Evolutionary conservation across 441 rosid genomes (phyloP), one percentile per base, ranked within the genome.

Genomic region (Adansonia gregorii): DNA sequence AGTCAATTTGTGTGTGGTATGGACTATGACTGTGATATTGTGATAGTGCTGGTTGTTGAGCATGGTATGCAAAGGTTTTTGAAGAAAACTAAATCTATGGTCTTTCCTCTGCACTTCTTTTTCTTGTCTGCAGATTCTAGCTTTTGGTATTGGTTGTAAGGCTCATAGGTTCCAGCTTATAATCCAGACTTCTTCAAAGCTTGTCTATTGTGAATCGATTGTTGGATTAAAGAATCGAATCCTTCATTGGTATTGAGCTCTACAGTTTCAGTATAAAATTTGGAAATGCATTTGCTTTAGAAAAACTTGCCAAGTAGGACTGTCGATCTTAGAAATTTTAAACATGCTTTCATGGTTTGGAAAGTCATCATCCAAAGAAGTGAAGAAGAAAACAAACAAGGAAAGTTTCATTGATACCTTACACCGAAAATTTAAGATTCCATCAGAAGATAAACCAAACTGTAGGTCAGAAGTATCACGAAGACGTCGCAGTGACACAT

Each of bases 291-390:
- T 65, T 8, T 78, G 6, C 64, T 67, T 59, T 81, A 67, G 82
- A 58, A 65, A 61, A 82, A 80, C 8, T 80, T 78, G 35, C 31
- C 67, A 27, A 24, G 74, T 54, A 12, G 35, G 55, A 20, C 67
- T 64, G 22, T 67, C 54, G 73, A 41, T 61, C 59, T 46, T 63
- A 61, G 70, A 41, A 71, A 64, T 19, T 58, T 56, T 74, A 80
- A 85, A 82, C 75, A 91, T 91, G 95, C 93, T 87, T 81, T 80
- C 89, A 68, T 88, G 91, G 93, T 91, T 91, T 88, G 86, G 85
- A 67, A 89, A 87, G 81, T 86, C 90, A 72, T 88, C 93, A 39
- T 86, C 87, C 35, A 89, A 89, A 71, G 90, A 89, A 48, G 81
- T 80, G 6, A 91, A 91, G 89, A 89, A 91, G 86, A 91, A 89